Evolutionary conservation across 306 rosid genomes (phyloP).

Genomic region (Pachyrhizus erosus): DNA sequence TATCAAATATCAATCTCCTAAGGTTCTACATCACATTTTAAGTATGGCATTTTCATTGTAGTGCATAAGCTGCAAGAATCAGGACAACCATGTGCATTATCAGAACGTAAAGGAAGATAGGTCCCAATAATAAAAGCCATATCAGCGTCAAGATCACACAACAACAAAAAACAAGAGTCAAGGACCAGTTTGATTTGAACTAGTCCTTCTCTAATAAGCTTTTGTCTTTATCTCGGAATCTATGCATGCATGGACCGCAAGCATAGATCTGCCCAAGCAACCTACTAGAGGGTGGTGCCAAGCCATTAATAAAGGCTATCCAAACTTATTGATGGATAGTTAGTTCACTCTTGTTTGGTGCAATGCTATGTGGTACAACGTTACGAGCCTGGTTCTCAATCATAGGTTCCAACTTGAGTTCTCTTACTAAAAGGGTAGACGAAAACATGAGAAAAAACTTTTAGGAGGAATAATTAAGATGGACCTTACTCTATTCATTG

Average conservation of each 20-base stretch:
- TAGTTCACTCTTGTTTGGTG: constrained; percentile 34
- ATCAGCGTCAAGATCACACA: constrained; percentile 37
- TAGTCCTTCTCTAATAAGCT: constrained; percentile 35
- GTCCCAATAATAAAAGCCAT: constrained; percentile 42
- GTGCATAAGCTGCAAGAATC: constrained; percentile 26
- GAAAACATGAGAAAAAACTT: neutral
- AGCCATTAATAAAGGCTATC: constrained; percentile 43
- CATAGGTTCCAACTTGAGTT: neutral
- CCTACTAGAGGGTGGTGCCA: constrained; percentile 37
- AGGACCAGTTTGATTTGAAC: constrained; percentile 50
- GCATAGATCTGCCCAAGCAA: constrained; percentile 47
- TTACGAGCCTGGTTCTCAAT: constrained; percentile 7
- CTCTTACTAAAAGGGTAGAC: neutral
- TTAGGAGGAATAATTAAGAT: neutral
- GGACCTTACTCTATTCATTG: neutral
- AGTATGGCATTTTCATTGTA: constrained; percentile 3
- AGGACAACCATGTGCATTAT: constrained; percentile 45
- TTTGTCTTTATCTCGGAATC: constrained; percentile 49
- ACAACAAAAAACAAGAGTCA: constrained; percentile 47
- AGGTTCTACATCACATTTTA: neutral
- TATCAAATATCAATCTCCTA: neutral
- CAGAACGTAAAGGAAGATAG: constrained; percentile 36
- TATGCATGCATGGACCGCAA: constrained; percentile 53
- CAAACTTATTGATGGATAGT: constrained; percentile 12
- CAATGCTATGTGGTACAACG: constrained; percentile 7